Conservation (phyloP, 345 rosid species). For the Eucalyptus regnans region DNA sequence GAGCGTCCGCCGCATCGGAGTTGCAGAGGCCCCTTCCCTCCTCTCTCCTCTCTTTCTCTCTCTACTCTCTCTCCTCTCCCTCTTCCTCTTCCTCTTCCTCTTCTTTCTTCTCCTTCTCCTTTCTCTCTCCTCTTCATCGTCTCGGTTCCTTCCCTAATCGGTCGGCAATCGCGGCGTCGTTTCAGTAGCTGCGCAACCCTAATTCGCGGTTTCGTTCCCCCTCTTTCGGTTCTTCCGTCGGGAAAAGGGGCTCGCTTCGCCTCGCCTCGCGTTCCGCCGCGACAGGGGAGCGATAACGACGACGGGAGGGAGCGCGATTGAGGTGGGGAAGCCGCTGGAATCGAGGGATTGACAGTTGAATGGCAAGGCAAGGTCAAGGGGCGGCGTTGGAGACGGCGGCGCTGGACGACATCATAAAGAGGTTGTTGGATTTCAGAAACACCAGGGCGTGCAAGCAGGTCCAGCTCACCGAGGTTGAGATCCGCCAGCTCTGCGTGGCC, state of each 20-base stretch:
- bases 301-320: background rate
- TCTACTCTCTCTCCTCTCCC: background rate
- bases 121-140: background rate
- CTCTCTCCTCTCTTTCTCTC: background rate
- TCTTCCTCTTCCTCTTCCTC: background rate
- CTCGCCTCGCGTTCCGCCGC: background rate
- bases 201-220: background rate
- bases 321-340: background rate
- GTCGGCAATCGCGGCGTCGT: background rate
- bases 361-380: conserved; percentile 8
- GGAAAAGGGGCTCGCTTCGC: background rate
- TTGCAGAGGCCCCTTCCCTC: background rate
- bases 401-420: conserved; percentile 59
- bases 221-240: background rate
- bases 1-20: conserved; percentile 15
- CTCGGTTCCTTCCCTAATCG: background rate
- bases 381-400: conserved; percentile 36
- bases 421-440: conserved; percentile 52
- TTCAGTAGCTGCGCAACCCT: background rate
- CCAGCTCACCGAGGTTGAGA: conserved; percentile 76
- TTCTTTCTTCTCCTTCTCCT: background rate
- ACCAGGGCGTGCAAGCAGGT: conserved; percentile 63
- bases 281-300: background rate
- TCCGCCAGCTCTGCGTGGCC: conserved; percentile 63
- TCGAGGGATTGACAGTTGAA: background rate